Base-by-base conservation (phyloP, 352 stramenopile species). In the Phytophthora nicotianae region DNA sequence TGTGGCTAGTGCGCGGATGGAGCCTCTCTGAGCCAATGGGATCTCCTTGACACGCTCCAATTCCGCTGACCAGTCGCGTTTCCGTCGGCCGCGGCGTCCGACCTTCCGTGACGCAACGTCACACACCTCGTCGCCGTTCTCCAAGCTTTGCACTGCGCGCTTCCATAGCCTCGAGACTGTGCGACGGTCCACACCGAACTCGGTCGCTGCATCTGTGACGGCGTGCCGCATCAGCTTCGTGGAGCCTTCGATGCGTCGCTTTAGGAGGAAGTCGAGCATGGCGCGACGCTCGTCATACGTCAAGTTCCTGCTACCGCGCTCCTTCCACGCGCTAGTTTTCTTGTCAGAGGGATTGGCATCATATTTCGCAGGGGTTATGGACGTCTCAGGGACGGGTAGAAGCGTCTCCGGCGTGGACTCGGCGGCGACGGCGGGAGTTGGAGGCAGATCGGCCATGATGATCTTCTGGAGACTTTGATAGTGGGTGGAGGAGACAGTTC, bases 101-200 rank as follows among this genome's bases (percentile, higher is more conserved):
- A 75, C 59, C 29, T 81, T 81, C n/a, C 72, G 61, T 32, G 72
- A 81, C 45, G 72, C 72, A 3, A 81, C 50, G 53, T 81, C 72
- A 19, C 65, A 72, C 50, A 75, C 65, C 40, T 74, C 46, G 51
- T 81, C 72, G 1, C 72, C 72, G 11, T 71, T 74, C 48, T 77
- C 68, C 11, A 81, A 49, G 46, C 72, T 77, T 14, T 74, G 61
- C 20, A 74, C 61, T 20, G 72, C 72, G 26, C 72, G 68, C 48
- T 77, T 77, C 72, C 72, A 81, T 17, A 81, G 65, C 46, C 72
- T 53, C 38, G 72, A 77, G 50, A 81, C 72, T 5, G 72, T 81
- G 48, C 72, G 72, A 19, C 72, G 72, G 37, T 81, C 72, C 4
- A 81, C 72, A 7, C 50, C 24, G 35, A 77, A 81, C 52, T 71